Base-by-base conservation (phyloP, 805 yeast genomes). In the Torulaspora indica region DNA sequence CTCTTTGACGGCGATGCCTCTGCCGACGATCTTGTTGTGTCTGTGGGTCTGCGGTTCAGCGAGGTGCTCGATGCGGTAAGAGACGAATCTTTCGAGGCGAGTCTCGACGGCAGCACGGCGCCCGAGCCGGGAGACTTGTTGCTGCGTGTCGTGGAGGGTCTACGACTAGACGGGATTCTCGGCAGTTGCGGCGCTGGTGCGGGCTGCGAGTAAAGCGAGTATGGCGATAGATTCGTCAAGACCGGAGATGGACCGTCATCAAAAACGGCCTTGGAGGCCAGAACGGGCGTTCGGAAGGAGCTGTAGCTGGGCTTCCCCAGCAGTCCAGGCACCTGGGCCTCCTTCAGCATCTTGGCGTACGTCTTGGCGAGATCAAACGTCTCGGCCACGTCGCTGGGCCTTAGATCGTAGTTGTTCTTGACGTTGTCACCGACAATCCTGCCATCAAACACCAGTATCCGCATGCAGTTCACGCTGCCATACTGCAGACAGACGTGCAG, bases 401-500 rank as follows among this genome's bases (percentile, higher is more conserved):
- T 70, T 79, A 88, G 80, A 3, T 85, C 84, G n/a, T 72, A 71
- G 10, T 64, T 60, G 60, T 86, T 86, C 28, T 68, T 60, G 17
- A 72, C 55, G 17, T 69, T 64, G 30, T 72, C 73, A 46, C 79
- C 75, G 1, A 78, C 76, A 15, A 73, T 70, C 24, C 76, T 68
- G 2, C 58, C 60, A 33, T 58, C 57, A 13, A 67, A 69, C 0
- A 82, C 61, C 35, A 85, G 63, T 27, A 81, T 58, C 41, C 75
- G 71, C 48, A 79, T 63, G 36, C 85, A 79, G 38, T 75, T 75
- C 12, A 76, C 55, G 47, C 78, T 76, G 5, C 90, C 91, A 54
- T 73, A 77, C 43, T 83, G 82, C 52, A 86, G 74, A 0, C 96
- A 95, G 41, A 84, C 70, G 64, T 91, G 98, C 33, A 91, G 67